Percentiles rank a stretch among this genome's conserved stretches.
phyloP scores from a whole-genome alignment of 805 yeast species.

The Yarrowia hollandica region DNA sequence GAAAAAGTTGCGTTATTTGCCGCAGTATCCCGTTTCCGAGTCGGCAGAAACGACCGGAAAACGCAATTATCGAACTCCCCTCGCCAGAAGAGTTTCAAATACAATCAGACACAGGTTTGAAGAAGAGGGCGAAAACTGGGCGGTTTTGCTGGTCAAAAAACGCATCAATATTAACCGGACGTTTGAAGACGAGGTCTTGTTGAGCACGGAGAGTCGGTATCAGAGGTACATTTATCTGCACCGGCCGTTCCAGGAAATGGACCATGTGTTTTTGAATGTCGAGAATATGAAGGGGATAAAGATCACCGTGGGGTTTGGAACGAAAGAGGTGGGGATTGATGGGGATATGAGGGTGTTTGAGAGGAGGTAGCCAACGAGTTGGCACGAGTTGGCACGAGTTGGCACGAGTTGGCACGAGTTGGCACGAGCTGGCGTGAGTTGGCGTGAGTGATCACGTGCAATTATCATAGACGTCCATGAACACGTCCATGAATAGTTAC shows the following conservation, averaged over 20 bases:
- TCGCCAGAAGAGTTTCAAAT: neutral
- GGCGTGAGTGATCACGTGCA: no score
- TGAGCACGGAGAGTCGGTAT: neutral
- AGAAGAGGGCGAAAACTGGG: conserved; percentile 17
- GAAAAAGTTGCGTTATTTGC: neutral
- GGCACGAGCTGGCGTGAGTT: no score
- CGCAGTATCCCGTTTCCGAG: neutral
- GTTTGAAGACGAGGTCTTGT: conserved; percentile 10
- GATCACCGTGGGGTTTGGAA: neutral
- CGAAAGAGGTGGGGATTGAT: conserved; percentile 21
- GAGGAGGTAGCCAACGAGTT: neutral
- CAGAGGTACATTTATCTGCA: conserved; percentile 25
- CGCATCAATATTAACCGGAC: conserved; percentile 22
- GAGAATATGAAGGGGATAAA: conserved; percentile 12
- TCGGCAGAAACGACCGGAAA: neutral
- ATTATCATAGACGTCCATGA: no score
- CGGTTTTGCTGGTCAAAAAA: conserved; percentile 6
- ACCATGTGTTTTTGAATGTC: conserved; percentile 20
- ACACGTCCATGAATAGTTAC: no score
- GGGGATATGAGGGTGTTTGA: neutral
- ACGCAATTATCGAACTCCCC: neutral
- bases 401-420: no score
- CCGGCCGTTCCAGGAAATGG: conserved; percentile 18
- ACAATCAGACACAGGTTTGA: conserved; percentile 9
- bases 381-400: no score